Evolutionary conservation across 2,329 filamentous ascomycete genomes (phyloP).

Genomic region (Aureobasidium sp.): DNA sequence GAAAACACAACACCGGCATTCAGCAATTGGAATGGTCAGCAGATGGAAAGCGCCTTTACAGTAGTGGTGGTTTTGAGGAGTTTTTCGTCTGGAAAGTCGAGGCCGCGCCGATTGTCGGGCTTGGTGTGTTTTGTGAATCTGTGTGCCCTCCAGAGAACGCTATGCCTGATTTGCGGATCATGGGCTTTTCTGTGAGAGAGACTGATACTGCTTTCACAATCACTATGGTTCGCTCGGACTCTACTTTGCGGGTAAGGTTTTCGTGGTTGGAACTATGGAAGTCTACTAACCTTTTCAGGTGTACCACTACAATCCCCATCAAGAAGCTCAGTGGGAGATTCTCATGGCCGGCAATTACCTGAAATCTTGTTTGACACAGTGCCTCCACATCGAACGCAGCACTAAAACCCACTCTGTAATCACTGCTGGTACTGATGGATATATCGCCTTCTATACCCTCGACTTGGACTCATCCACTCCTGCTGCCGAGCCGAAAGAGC

Average conservation of each 20-base stretch:
- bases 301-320: conserved; percentile 34
- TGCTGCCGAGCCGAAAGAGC: background rate
- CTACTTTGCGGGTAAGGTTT: conserved; percentile 53
- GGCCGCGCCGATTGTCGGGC: conserved; percentile 45
- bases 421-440: conserved; percentile 76
- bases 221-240: conserved; percentile 76
- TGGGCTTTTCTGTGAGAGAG: conserved; percentile 60
- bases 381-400: conserved; percentile 26
- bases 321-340: background rate
- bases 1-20: conserved; percentile 75
- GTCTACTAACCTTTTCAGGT: conserved; percentile 30
- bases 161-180: conserved; percentile 67
- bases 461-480: background rate
- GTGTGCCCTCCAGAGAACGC: conserved; percentile 44
- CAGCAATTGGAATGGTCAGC: conserved; percentile 71
- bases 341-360: conserved; percentile 37
- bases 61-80: conserved; percentile 81
- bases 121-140: conserved; percentile 49
- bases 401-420: conserved; percentile 36
- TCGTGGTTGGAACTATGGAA: conserved; percentile 1
- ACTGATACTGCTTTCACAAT: conserved; percentile 46
- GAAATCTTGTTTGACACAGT: conserved; percentile 63
- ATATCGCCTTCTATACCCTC: conserved; percentile 54
- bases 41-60: conserved; percentile 66
- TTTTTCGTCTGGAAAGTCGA: conserved; percentile 75